These are phyloP conservation scores for Cyclotella kingstonii DNA, from an alignment of 108 stramenopile species.

Conservation along the genomic window DNA sequence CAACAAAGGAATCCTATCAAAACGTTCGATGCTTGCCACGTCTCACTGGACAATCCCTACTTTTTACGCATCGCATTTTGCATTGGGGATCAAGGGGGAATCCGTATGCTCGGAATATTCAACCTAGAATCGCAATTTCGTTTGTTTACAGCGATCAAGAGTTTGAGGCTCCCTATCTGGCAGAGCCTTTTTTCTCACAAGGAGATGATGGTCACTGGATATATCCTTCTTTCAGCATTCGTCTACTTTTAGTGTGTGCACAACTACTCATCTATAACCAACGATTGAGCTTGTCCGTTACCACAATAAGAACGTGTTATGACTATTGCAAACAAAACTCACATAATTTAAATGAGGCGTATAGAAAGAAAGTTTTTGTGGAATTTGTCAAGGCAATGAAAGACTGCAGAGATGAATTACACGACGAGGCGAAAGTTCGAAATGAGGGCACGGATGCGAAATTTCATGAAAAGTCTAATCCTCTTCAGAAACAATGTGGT, in stretches of 20 bases:
- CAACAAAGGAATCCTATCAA: conserved; percentile 68
- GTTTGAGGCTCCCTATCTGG: conserved; percentile 60
- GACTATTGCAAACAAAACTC: conserved; percentile 57
- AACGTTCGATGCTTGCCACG: conserved; percentile 69
- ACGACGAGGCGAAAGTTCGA: not conserved
- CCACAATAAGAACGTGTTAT: conserved; percentile 55
- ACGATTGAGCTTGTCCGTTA: conserved; percentile 54
- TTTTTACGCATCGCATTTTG: conserved; percentile 72
- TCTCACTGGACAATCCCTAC: conserved; percentile 52
- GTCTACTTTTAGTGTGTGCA: conserved; percentile 72
- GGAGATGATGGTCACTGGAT: not conserved
- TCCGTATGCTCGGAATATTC: conserved; percentile 7
- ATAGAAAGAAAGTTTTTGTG: conserved; percentile 66
- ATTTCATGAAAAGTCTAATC: not conserved
- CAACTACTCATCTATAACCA: conserved; percentile 78
- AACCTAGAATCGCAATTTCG: conserved; percentile 68
- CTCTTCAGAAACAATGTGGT: not conserved
- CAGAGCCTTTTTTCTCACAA: conserved; percentile 10
- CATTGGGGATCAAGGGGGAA: conserved; percentile 75
- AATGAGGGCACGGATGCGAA: not conserved
- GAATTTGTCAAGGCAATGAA: conserved; percentile 81
- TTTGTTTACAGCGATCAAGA: conserved; percentile 66
- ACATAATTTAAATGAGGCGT: conserved; percentile 53
- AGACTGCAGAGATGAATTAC: conserved; percentile 29
- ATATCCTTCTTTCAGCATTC: conserved; percentile 55